Evolutionary conservation across 2,329 filamentous ascomycete genomes (phyloP), one percentile per base, ranked within the genome.

Genomic region (Sporothrix dimorphospora): DNA sequence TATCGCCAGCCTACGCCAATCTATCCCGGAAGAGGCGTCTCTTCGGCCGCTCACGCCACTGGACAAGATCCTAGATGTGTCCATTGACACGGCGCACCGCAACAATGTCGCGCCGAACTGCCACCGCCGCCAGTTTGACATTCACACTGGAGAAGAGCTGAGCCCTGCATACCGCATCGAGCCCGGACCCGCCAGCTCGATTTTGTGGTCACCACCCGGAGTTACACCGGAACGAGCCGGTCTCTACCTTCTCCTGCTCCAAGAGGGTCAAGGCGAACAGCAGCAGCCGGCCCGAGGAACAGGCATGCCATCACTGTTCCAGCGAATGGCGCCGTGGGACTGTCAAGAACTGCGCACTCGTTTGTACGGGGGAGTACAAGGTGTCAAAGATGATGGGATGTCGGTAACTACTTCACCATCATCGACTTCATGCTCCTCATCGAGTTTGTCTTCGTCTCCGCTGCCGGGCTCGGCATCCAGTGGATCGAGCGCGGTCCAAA

Each of bases 251-350:
- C n/a, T 70, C 16, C 55, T 72, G 40, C 63, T 63, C 7, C 65
- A 73, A 21, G 45, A 70, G 19, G 51, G 40, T 2, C 63, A 73
- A 11, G 65, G 70, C n/a, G 38, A 70, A 14, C 40, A 70, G 19
- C 66, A 47, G 16, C 68, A 59, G 5, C 73, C 72, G 1, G 40
- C 69, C 14, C 69, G 68, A 12, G 79, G 79, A 61, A 74, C 77
- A n/a, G 69, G 53, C 14, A 55, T 73, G 69, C 40, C 72, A 4
- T 61, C 67, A 1, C 72, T 77, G 24, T 81, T 78, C 57, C 74
- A 74, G 16, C 78, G 77, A 63, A 82, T 82, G 81, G 77, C 76
- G 14, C 80, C 80, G 1, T 63, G 74, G 5, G 75, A 75, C 1
- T 78, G 74, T 16, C 72, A 75, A 40, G 72, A 75, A 19, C 70